Base-by-base conservation (phyloP, 1,139 yeast species). In the Entelexis paramagnoliae region DNA sequence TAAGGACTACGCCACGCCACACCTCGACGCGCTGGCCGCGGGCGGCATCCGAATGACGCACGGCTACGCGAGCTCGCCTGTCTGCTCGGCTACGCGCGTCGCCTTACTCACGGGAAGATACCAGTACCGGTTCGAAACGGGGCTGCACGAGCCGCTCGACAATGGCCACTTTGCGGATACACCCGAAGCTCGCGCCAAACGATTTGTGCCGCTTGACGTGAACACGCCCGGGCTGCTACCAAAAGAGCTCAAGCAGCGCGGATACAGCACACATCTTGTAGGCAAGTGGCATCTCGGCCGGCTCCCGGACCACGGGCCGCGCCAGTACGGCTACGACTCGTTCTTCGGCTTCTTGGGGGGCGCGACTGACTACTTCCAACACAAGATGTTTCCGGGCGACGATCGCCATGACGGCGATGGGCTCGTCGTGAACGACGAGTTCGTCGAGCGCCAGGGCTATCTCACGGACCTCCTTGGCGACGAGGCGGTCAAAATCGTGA, bases 41-140 rank as follows among this genome's bases (percentile, higher is more conserved):
- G 61, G 60, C 11, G 81, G 82, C 8, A 61, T 71, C 16, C 63
- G 78, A 39, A 71, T 78, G 56, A 76, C 81, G 24, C 79, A 78
- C 58, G 78, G 77, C 64, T 82, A 79, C 55, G 76, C 83, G 2
- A 58, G 54, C 46, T 83, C 83, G 3, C 73, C 82, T 1, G 82
- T 83, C 2, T 79, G 83, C 58, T 77, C 82, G 2, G 83, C 83
- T 2, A 79, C 83, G 0, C 66, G 83, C 55, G 77, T 82, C 13
- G 79, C 79, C 80, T 67, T 79, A 9, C 65, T 79, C 42, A 74
- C 80, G 2, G 83, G 83, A 14, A 47, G 52, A 22, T 57, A 57
- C 43, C 60, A 57, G 50, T 56, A 57, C 46, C 54, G 59, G 17
- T 57, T 51, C 26, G 51, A 50, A 0, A 46, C 51, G 11, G 60